Evolutionary conservation across 306 rosid species (phyloP), one percentile per base, ranked within the genome.

Genomic region (Astragalus membranaceus): DNA sequence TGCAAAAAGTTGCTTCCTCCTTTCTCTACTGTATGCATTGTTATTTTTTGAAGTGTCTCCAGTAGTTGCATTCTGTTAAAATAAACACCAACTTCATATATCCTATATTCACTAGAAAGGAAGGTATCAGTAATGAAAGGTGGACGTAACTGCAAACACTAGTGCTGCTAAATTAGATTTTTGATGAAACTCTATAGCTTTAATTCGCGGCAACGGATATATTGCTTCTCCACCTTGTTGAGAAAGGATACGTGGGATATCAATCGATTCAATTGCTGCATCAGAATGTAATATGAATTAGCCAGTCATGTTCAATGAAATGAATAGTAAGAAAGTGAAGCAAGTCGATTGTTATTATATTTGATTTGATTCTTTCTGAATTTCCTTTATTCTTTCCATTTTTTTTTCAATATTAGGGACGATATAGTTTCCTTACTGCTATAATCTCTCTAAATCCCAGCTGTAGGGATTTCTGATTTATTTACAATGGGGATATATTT

Each of bases 171-270:
- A 79, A 89, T 91, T 95, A 46, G 81, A 81, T 85, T 91, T 95
- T n/a, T 95, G 79, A 85, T 95, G 99, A 82, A 89, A 85, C 86
- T 91, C 96, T 74, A 95, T 59, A 44, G 89, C 64, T 85, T 85
- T 91, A 41, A 95, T 91, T 43, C 85, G 88, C 0, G 99, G 99
- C 54, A 95, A 76, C 61, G 99, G 97, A 79, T 95, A 95, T 75
- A 82, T 96, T 67, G 96, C 80, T 86, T 95, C 99, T 80, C 99
- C 99, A 49, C 95, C 99, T 85, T 87, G 95, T 86, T 95, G 97
- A 69, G 99, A 95, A 78, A 95, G 97, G 86, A 95, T 80, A 77
- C 85, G 96, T 48, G 96, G 97, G 75, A 95, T 91, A 83, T 95
- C 99, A 80, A 95, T 78, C 60, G 95, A 72, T 85, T 91, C 96